These are phyloP conservation scores for Calocera viscosa DNA, from an alignment of 768 basidiomycete genomes.

Conservation along the genomic window DNA sequence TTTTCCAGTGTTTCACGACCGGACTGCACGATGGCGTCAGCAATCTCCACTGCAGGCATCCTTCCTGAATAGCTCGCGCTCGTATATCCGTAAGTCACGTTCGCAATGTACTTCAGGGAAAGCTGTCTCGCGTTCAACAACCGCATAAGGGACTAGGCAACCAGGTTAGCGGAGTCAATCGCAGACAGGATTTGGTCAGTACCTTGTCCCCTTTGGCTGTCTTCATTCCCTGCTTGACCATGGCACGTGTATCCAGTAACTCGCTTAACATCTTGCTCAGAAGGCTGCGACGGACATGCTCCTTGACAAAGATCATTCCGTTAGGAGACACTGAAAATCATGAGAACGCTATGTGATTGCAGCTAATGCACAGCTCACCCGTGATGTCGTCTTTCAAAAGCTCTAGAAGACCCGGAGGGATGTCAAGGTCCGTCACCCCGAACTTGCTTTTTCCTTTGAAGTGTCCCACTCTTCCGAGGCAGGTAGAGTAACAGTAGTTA, in stretches of 20 bases:
- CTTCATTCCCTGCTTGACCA: conserved; percentile 98
- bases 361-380: conserved; percentile 36
- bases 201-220: conserved; percentile 62
- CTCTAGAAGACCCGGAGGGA: conserved; percentile 54
- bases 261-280: conserved; percentile 86
- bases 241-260: conserved; percentile 84
- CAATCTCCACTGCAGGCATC: conserved; percentile 97
- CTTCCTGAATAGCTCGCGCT: conserved; percentile 87
- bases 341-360: not conserved
- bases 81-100: conserved; percentile 94
- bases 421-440: conserved; percentile 61
- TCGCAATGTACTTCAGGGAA: conserved; percentile 83
- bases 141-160: conserved; percentile 48
- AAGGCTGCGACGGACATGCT: conserved; percentile 68
- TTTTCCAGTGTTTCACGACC: conserved; percentile 92
- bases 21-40: conserved; percentile 94
- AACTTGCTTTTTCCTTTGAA: conserved; percentile 83
- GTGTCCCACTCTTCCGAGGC: conserved; percentile 74
- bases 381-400: conserved; percentile 64
- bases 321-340: conserved; percentile 69
- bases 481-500: conserved; percentile 95
- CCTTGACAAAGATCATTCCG: conserved; percentile 87
- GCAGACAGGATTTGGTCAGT: conserved; percentile 11
- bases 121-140: conserved; percentile 86
- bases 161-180: not conserved